Base-by-base conservation (phyloP, 1,139 yeast species). In the Saccharomyces pastorianus region DNA sequence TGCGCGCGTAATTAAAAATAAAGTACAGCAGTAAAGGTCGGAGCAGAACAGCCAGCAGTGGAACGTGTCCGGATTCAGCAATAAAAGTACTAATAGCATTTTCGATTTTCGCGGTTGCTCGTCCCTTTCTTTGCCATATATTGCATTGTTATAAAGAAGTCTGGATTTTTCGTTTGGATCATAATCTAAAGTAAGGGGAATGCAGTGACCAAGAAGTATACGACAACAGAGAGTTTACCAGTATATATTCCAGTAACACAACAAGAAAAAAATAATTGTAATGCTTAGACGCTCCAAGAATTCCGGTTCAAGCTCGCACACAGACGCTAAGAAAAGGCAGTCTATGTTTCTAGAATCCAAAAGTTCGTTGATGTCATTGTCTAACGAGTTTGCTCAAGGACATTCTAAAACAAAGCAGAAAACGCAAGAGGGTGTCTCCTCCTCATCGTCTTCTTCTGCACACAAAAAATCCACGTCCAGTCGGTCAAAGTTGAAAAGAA, bases 241-340 rank as follows among this genome's bases (percentile, higher is more conserved):
- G 11, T 38, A 38, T 38, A 38, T 38, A 38, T 38, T 38, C 6
- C n/a, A 38, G 11, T 13, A 8, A 17, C 13, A 38, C 25, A 38
- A 38, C 3, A 38, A 9, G 20, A 38, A 9, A 38, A 38, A 14
- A 25, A 28, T 26, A 48, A 13, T n/a, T n/a, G n/a, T 20, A 28
- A 57, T 58, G 61, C 51, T 58, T 25, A 57, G 58, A 52, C 56
- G 59, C 26, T 48, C 57, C 7, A 57, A 54, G 51, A 52, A 55
- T 31, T 44, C 55, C 7, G 1, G 25, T 8, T 1, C 42, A 2
- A 44, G 32, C 42, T n/a, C 47, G 1, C 14, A 25, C 6, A 9
- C 17, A 2, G 55, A 53, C 44, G 50, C 50, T 38, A 58, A 55
- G 51, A 62, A 61, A 42, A 61, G 66, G 53, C 64, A 61, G 41